phyloP scores from a whole-genome alignment of 257 asterid genomes.

The Plectranthus barbatus region DNA sequence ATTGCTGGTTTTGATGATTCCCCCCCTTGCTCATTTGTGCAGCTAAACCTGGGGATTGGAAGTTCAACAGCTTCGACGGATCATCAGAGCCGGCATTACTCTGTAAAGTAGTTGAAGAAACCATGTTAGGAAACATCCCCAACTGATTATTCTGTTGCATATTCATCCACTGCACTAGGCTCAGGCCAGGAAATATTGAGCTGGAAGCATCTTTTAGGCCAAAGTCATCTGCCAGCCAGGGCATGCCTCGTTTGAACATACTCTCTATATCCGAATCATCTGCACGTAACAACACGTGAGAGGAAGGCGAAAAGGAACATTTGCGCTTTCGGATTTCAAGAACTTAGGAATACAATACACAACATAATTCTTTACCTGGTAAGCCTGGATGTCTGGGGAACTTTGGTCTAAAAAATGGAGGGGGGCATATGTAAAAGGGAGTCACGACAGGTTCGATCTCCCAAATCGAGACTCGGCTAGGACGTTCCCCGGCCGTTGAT shows the following conservation, averaged over 20 bases:
- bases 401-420: conserved; percentile 88
- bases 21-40: conserved; percentile 39
- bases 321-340: background rate
- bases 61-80: conserved; percentile 63
- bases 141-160: conserved; percentile 80
- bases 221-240: conserved; percentile 74
- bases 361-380: conserved; percentile 37
- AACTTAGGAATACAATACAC: too few relatives aligned
- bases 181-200: conserved; percentile 81
- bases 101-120: conserved; percentile 25
- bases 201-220: conserved; percentile 69
- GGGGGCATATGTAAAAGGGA: conserved; percentile 93
- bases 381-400: conserved; percentile 69
- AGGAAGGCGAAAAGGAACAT: background rate
- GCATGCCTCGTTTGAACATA: conserved; percentile 74
- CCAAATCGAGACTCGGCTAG: conserved; percentile 88
- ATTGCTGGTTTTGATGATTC: conserved; percentile 41
- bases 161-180: conserved; percentile 96
- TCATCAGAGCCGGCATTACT: conserved; percentile 39
- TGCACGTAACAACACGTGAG: conserved; percentile 18
- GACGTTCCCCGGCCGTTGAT: conserved; percentile 96
- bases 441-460: conserved; percentile 89
- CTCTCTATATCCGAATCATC: conserved; percentile 72
- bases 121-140: conserved; percentile 34
- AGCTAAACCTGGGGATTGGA: conserved; percentile 59